phyloP scores from a whole-genome alignment of 2,329 filamentous ascomycete genomes.

The Colletotrichum liaoningense region DNA sequence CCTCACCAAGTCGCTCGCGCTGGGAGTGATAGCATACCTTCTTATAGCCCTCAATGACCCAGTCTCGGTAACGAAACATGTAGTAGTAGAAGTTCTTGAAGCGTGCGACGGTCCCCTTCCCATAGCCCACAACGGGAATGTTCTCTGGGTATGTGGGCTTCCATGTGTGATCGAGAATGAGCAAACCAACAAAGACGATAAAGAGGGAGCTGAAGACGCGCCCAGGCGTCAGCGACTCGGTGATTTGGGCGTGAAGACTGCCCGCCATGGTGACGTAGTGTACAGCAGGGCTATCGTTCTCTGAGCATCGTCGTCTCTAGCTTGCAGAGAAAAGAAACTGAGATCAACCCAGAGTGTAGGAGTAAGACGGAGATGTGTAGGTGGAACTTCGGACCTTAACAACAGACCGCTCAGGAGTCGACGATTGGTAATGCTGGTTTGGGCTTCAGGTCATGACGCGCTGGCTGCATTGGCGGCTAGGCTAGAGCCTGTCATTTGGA shows the following conservation, averaged over 20 bases:
- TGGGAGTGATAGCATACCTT: conserved; percentile 44
- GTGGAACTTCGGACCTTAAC: not conserved
- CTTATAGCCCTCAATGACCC: conserved; percentile 56
- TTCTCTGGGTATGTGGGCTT: conserved; percentile 53
- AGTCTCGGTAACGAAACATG: conserved; percentile 49
- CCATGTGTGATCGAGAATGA: conserved; percentile 51
- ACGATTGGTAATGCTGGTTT: conserved; percentile 2
- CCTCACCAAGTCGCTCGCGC: not conserved
- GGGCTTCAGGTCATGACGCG: conserved; percentile 24
- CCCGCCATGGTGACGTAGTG: conserved; percentile 14
- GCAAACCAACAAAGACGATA: conserved; percentile 50
- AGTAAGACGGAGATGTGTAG: conserved; percentile 8
- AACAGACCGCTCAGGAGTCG: conserved; percentile 5
- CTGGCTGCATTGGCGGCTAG: not conserved
- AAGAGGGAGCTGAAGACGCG: conserved; percentile 43
- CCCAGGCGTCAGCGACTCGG: conserved; percentile 45
- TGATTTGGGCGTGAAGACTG: conserved; percentile 40
- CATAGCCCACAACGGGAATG: conserved; percentile 54
- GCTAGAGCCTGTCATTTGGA: not conserved
- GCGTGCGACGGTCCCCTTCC: conserved; percentile 48
- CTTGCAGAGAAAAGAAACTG: not conserved
- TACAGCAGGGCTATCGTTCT: not conserved
- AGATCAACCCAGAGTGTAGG: not conserved
- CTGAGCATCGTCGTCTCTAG: conserved; percentile 8
- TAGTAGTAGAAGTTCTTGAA: conserved; percentile 54